Percentiles rank a stretch among this genome's conserved stretches.
Conservation (phyloP, 1,284 basidiomycete species). For the Cutaneotrichosporon sp. region DNA sequence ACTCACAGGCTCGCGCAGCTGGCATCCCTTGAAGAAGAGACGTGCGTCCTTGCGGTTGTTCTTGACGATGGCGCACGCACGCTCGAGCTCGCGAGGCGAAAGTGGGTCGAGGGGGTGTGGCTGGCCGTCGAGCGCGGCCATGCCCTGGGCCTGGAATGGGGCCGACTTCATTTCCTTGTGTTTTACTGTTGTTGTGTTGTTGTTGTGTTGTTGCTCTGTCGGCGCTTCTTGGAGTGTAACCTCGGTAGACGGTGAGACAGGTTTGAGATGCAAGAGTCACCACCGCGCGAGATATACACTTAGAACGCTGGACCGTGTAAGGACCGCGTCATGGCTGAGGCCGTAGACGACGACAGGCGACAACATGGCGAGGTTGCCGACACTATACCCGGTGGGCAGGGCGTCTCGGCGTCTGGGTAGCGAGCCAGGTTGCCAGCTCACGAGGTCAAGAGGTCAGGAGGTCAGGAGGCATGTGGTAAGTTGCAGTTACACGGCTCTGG, state of each 20-base stretch:
- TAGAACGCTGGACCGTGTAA: not conserved
- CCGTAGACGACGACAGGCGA: not conserved
- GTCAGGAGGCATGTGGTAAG: too few relatives aligned
- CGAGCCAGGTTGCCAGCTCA: too few relatives aligned
- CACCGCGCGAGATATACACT: not conserved
- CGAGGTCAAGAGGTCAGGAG: too few relatives aligned
- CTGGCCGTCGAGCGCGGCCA: not conserved
- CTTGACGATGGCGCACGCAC: slow-evolving; percentile 3
- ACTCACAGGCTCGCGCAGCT: slow-evolving; percentile 4
- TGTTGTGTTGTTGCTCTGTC: not conserved
- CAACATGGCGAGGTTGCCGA: too few relatives aligned
- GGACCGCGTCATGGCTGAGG: not conserved
- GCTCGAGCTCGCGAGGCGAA: slow-evolving; percentile 1
- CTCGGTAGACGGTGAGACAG: too few relatives aligned
- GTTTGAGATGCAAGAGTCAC: not conserved
- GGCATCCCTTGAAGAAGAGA: not conserved
- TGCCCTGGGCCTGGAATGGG: not conserved
- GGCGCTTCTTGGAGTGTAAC: too few relatives aligned
- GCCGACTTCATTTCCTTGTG: not conserved
- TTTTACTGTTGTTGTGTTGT: not conserved
- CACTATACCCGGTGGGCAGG: too few relatives aligned
- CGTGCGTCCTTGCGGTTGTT: not conserved
- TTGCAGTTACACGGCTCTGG: too few relatives aligned
- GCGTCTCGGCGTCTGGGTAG: too few relatives aligned
- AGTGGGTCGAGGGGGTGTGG: slow-evolving; percentile 4